Evolutionary conservation across 2,329 filamentous ascomycete species (phyloP).

Genomic region (Sarocladium strictum): DNA sequence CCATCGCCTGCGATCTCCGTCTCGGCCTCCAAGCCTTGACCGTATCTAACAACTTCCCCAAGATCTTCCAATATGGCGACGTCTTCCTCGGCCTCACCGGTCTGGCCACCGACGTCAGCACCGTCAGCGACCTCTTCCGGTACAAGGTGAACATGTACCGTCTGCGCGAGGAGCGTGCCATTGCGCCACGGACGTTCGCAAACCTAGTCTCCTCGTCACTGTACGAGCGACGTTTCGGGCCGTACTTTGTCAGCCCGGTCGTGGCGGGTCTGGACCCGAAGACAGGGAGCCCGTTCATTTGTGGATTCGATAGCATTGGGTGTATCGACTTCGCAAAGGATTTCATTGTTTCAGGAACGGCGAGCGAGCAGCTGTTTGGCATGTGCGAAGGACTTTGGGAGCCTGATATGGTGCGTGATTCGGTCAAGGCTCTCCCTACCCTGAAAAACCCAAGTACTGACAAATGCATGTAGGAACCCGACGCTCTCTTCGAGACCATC

Average conservation of each 20-base stretch:
- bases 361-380: conserved; percentile 95
- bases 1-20: conserved; percentile 97
- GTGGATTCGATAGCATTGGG: conserved; percentile 97
- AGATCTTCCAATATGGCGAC: conserved; percentile 96
- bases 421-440: too few species aligned
- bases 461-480: conserved; percentile 59
- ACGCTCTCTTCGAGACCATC: conserved; percentile 97
- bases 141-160: conserved; percentile 99
- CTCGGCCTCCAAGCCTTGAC: conserved; percentile 95
- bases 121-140: conserved; percentile 93
- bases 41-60: conserved; percentile 99
- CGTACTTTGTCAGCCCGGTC: conserved; percentile 93
- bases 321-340: conserved; percentile 99
- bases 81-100: conserved; percentile 94
- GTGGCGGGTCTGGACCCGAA: conserved; percentile 93
- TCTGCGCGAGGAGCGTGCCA: conserved; percentile 93
- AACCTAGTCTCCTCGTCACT: conserved; percentile 88
- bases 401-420: conserved; percentile 79
- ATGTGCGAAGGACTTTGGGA: conserved; percentile 98
- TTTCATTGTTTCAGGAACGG: conserved; percentile 96
- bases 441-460: conserved; percentile 15
- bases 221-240: conserved; percentile 94
- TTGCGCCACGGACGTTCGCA: conserved; percentile 89
- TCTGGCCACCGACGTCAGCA: conserved; percentile 90
- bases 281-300: conserved; percentile 93